Conservation (phyloP, 164 flowering plant species). For the Nymphaea colorata region DNA sequence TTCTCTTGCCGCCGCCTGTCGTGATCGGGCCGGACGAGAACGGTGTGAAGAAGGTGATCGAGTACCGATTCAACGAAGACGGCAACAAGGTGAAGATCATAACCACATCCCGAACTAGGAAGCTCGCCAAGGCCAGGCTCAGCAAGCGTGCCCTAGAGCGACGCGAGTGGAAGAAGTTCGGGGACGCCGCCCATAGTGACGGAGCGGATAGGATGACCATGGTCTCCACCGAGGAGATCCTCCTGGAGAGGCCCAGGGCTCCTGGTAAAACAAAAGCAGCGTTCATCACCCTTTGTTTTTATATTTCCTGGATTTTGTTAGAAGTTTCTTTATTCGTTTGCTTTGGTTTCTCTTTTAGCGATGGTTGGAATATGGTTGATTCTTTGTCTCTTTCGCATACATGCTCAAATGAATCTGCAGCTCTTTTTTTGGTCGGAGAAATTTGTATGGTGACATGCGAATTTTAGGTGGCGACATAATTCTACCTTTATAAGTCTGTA, state of each 20-base stretch:
- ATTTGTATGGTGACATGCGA: too few relatives aligned
- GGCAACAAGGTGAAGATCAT: slow-evolving; percentile 70
- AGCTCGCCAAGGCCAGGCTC: slow-evolving; percentile 64
- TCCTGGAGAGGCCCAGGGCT: slow-evolving; percentile 68
- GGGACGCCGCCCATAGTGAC: slow-evolving; percentile 69
- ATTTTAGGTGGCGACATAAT: too few relatives aligned
- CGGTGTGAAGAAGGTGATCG: slow-evolving; percentile 64
- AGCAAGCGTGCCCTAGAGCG: slow-evolving; percentile 75
- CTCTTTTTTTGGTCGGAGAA: too few relatives aligned
- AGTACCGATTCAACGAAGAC: slow-evolving; percentile 65
- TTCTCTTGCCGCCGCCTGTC: slow-evolving; percentile 56
- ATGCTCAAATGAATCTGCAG: neutral
- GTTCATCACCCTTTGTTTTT: too few relatives aligned
- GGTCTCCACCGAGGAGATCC: slow-evolving; percentile 83
- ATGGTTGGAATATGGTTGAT: neutral
- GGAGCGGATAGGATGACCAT: slow-evolving; percentile 55
- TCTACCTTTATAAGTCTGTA: too few relatives aligned
- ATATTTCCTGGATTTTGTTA: too few relatives aligned
- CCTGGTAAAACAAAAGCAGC: slow-evolving; percentile 31
- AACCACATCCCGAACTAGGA: slow-evolving; percentile 56
- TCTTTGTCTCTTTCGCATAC: neutral
- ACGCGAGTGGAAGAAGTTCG: slow-evolving; percentile 73
- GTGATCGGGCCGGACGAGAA: slow-evolving; percentile 73
- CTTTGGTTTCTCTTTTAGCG: neutral
- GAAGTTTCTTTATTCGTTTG: neutral